Conservation (phyloP, 2,329 filamentous ascomycete genomes). For the Talaromyces funiculosus region DNA sequence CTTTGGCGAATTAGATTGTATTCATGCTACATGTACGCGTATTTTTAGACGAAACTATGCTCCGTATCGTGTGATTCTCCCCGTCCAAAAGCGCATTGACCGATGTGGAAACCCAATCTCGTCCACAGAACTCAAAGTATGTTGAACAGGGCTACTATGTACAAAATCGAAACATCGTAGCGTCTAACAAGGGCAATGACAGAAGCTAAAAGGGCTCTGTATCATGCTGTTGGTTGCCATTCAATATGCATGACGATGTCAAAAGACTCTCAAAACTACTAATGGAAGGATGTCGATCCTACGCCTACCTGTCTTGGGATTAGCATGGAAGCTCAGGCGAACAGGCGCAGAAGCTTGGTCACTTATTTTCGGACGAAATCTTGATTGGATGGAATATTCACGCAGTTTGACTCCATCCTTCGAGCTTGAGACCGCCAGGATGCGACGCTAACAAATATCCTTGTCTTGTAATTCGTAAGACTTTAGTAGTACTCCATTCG, state of each 20-base stretch:
- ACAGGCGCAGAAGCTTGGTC: not conserved
- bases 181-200: not conserved
- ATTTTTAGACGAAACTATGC: not conserved
- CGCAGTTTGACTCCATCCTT: not conserved
- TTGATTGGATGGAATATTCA: not conserved
- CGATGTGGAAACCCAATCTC: not conserved
- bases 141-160: not conserved
- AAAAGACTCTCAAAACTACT: not conserved
- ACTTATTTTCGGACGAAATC: not conserved
- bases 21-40: not conserved
- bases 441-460: not conserved
- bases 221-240: not conserved
- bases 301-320: not conserved
- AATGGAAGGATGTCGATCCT: not conserved
- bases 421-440: not conserved
- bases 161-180: not conserved
- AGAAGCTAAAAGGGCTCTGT: not conserved
- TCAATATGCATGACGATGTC: not conserved
- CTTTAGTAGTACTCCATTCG: not conserved
- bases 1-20: not conserved
- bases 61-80: not conserved
- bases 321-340: not conserved
- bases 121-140: not conserved
- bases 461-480: not conserved
- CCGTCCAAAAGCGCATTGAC: not conserved